Percentiles rank a stretch among this genome's conserved stretches.
These are phyloP conservation scores for Aspergillus sp. DNA, from an alignment of 2,329 filamentous ascomycete genomes.

Conservation along the genomic window DNA sequence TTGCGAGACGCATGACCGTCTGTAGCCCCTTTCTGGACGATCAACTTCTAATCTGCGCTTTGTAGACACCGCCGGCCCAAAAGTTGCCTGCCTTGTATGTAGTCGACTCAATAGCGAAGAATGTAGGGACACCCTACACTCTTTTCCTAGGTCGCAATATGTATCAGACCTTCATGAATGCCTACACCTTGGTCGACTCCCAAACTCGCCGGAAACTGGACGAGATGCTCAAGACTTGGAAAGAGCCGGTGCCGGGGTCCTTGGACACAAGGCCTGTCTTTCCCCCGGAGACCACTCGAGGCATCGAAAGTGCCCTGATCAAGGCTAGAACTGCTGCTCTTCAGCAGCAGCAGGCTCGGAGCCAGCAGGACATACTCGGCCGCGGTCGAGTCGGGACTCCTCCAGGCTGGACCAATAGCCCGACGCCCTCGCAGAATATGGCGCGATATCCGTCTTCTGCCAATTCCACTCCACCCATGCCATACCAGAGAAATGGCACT, in stretches of 20 bases:
- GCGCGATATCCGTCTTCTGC: slow-evolving; percentile 40
- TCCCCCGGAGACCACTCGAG: slow-evolving; percentile 77
- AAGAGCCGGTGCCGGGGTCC: slow-evolving; percentile 90
- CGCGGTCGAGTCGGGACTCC: slow-evolving; percentile 54
- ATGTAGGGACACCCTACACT: slow-evolving; percentile 96
- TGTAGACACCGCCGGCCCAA: slow-evolving; percentile 78
- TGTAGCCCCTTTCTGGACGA: slow-evolving; percentile 25
- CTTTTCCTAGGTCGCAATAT: slow-evolving; percentile 90
- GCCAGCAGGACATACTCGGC: slow-evolving; percentile 56
- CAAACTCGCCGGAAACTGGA: slow-evolving; percentile 87
- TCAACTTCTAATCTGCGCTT: slow-evolving; percentile 34
- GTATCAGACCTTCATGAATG: slow-evolving; percentile 94
- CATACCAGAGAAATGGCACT: slow-evolving; percentile 33
- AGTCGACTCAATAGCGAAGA: slow-evolving; percentile 97
- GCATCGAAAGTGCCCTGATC: slow-evolving; percentile 91
- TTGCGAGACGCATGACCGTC: slow-evolving; percentile 12
- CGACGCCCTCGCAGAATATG: slow-evolving; percentile 65
- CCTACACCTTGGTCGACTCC: slow-evolving; percentile 84
- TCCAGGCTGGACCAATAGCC: slow-evolving; percentile 67
- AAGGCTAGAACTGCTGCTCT: slow-evolving; percentile 67
- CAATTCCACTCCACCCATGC: slow-evolving; percentile 19
- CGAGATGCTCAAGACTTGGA: slow-evolving; percentile 97
- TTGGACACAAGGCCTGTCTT: slow-evolving; percentile 93
- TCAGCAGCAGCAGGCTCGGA: slow-evolving; percentile 50
- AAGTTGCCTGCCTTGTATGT: slow-evolving; percentile 97